phyloP scores from a whole-genome alignment of 2,329 filamentous ascomycete species.

The Ambrosiella beaveri region DNA sequence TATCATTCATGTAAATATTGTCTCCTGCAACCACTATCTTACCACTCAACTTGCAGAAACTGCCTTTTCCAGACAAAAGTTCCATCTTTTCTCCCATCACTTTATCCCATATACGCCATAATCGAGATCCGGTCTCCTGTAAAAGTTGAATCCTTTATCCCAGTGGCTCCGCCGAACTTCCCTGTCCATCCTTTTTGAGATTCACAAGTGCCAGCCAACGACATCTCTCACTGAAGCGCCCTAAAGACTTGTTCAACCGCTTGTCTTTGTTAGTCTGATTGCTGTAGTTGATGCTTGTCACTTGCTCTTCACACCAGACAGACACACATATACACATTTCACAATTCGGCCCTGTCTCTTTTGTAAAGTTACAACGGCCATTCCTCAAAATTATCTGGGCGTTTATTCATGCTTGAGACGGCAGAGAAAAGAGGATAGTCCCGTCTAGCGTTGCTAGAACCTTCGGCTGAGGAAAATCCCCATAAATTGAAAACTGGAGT shows the following conservation, averaged over 20 bases:
- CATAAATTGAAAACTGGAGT: neutral
- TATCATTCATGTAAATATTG: neutral
- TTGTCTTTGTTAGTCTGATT: neutral
- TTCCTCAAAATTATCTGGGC: neutral
- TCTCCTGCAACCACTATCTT: neutral
- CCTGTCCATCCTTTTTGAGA: neutral
- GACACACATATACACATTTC: neutral
- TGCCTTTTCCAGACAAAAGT: neutral
- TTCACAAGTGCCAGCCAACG: neutral
- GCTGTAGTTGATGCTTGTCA: neutral
- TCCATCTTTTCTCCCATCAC: neutral
- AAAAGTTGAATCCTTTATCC: neutral
- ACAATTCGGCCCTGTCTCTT: neutral
- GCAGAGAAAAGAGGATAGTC: conserved; percentile 1
- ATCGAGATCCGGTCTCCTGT: neutral
- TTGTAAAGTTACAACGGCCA: too few relatives aligned
- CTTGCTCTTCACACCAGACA: neutral
- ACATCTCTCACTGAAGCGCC: neutral
- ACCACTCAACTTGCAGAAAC: neutral
- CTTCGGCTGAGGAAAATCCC: conserved; percentile 1
- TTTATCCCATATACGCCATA: neutral
- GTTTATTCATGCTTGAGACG: neutral
- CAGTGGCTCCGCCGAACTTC: neutral
- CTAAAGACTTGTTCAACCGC: neutral
- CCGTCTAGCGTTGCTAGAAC: conserved; percentile 1